Percentiles rank a stretch among this genome's conserved stretches.
Evolutionary conservation across 768 basidiomycete genomes (phyloP).

Genomic region (Phallus indusiatus): DNA sequence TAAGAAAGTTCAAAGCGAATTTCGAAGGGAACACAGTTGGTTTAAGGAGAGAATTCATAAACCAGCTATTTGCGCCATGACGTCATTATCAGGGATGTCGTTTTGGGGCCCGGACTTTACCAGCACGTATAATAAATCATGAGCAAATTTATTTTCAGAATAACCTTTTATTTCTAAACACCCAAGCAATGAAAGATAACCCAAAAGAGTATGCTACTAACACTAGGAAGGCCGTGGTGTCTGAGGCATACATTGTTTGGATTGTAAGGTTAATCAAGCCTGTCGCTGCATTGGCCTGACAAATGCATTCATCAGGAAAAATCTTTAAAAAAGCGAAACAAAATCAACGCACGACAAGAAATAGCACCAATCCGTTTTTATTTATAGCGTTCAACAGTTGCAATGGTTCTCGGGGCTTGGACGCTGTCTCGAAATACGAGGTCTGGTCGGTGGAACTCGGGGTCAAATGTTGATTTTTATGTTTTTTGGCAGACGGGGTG

Average conservation of each 20-base stretch:
- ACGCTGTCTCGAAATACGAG: not conserved
- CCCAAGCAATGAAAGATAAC: conserved; percentile 60
- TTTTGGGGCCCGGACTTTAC: not conserved
- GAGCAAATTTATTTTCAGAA: conserved; percentile 20
- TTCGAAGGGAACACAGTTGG: not conserved
- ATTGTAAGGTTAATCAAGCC: conserved; percentile 76
- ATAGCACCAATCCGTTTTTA: conserved; percentile 65
- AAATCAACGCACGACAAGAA: conserved; percentile 58
- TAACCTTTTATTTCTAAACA: conserved; percentile 25
- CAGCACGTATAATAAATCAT: too few species aligned
- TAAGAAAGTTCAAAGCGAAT: not conserved
- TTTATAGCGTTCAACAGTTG: conserved; percentile 74
- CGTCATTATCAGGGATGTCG: not conserved
- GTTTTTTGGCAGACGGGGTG: conserved; percentile 21
- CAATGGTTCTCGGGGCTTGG: conserved; percentile 27
- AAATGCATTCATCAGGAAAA: not conserved
- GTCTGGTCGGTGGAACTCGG: conserved; percentile 16
- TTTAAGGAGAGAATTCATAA: not conserved
- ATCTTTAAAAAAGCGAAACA: not conserved
- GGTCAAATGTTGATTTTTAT: conserved; percentile 15
- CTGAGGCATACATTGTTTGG: conserved; percentile 68
- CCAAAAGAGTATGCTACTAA: conserved; percentile 50
- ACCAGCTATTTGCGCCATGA: not conserved
- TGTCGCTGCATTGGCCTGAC: conserved; percentile 82
- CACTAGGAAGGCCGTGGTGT: conserved; percentile 49